phyloP scores from a whole-genome alignment of 176 grass and related monocot species.

The Phoenix dactylifera region DNA sequence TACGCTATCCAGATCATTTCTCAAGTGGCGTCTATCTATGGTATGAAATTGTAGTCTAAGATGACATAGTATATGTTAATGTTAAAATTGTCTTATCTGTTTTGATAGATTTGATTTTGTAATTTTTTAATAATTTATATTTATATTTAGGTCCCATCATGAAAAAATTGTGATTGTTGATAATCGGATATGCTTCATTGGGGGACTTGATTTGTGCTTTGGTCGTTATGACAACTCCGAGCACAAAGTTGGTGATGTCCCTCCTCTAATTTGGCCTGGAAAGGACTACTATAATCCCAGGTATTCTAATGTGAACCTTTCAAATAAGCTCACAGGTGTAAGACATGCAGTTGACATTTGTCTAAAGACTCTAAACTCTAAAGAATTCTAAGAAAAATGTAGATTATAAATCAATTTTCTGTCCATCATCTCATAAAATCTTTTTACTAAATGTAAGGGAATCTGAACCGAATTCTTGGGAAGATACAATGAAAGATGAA shows the following conservation, averaged over 20 bases:
- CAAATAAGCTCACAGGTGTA: no score
- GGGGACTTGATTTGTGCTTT: slow-evolving; percentile 91
- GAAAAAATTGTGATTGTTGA: slow-evolving; percentile 96
- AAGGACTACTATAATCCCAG: slow-evolving; percentile 98
- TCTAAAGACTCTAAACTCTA: background rate
- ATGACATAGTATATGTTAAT: no score
- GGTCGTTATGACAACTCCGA: slow-evolving; percentile 83
- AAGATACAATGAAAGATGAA: slow-evolving; percentile 94
- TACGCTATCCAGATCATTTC: slow-evolving; percentile 93
- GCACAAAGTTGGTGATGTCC: slow-evolving; percentile 79
- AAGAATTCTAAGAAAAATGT: background rate
- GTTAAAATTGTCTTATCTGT: background rate
- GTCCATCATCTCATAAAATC: background rate
- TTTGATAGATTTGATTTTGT: slow-evolving; percentile 12
- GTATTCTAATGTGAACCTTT: slow-evolving; percentile 26
- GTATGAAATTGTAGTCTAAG: slow-evolving; percentile 23
- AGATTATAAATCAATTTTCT: background rate
- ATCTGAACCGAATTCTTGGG: slow-evolving; percentile 99
- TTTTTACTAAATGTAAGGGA: slow-evolving; percentile 38
- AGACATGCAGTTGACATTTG: background rate
- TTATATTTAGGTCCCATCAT: slow-evolving; percentile 70
- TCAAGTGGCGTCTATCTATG: slow-evolving; percentile 97
- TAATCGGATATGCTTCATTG: slow-evolving; percentile 90
- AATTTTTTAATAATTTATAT: no score
- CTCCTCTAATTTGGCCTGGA: slow-evolving; percentile 76